Evolutionary conservation across 2,329 filamentous ascomycete genomes (phyloP).

Genomic region (Dactylellina parvicollis): DNA sequence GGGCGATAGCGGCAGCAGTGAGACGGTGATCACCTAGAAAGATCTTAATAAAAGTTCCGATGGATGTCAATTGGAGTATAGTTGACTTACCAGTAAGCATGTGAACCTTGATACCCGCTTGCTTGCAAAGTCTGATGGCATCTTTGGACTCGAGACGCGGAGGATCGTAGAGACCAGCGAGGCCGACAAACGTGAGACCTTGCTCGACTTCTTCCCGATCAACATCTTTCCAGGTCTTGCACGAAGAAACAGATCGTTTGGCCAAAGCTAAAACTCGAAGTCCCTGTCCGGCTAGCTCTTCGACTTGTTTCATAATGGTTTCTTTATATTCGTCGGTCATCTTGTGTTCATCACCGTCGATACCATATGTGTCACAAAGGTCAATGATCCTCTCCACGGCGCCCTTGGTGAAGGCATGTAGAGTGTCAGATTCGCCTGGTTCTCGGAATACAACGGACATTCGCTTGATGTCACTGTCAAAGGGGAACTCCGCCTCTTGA

Average conservation of each 20-base stretch:
- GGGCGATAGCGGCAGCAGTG: slow-evolving; percentile 80
- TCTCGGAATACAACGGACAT: slow-evolving; percentile 59
- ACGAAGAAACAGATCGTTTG: slow-evolving; percentile 58
- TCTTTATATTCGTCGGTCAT: slow-evolving; percentile 62
- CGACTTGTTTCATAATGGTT: slow-evolving; percentile 74
- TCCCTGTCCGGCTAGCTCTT: slow-evolving; percentile 72
- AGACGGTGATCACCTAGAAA: slow-evolving; percentile 71
- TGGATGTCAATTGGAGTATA: not conserved
- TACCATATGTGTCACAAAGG: slow-evolving; percentile 68
- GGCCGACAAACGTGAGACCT: slow-evolving; percentile 77
- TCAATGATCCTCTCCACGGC: slow-evolving; percentile 76
- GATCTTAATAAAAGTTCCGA: not conserved
- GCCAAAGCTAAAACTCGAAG: slow-evolving; percentile 75
- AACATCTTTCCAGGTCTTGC: slow-evolving; percentile 63
- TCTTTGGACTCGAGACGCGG: slow-evolving; percentile 81
- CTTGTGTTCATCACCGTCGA: slow-evolving; percentile 60
- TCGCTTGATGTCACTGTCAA: slow-evolving; percentile 76
- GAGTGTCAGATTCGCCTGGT: slow-evolving; percentile 5
- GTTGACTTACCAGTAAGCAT: slow-evolving; percentile 74
- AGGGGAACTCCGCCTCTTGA: slow-evolving; percentile 75
- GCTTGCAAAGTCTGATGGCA: slow-evolving; percentile 75
- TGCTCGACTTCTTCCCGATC: slow-evolving; percentile 73
- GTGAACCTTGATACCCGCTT: slow-evolving; percentile 79
- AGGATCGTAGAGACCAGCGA: slow-evolving; percentile 86
- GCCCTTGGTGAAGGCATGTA: slow-evolving; percentile 68